Conservation (phyloP, 1,284 basidiomycete genomes). For the Retiboletus flavoniger region DNA sequence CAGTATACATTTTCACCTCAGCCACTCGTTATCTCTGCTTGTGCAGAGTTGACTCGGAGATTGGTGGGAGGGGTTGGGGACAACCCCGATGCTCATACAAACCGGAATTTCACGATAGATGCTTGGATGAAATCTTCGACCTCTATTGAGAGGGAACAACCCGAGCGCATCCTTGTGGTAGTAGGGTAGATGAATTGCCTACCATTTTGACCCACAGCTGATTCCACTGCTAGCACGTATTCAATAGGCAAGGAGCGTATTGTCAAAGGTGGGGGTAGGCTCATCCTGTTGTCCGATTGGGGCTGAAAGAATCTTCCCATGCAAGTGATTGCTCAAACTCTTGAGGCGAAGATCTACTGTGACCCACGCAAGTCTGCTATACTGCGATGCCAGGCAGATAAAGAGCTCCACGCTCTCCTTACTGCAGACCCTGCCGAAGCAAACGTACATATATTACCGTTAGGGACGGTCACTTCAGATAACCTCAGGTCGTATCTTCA, state of each 20-base stretch:
- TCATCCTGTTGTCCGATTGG: not conserved
- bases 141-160: constrained; percentile 35
- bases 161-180: constrained; percentile 62
- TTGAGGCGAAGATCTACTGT: constrained; percentile 89
- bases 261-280: constrained; percentile 69
- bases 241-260: constrained; percentile 97
- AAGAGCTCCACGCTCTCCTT: constrained; percentile 77
- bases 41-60: constrained; percentile 76
- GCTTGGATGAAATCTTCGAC: constrained; percentile 35
- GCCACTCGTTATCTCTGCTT: constrained; percentile 87
- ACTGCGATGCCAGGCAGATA: constrained; percentile 78
- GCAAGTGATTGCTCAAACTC: constrained; percentile 78
- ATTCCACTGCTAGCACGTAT: constrained; percentile 66
- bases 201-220: not conserved
- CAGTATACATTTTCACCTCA: constrained; percentile 96
- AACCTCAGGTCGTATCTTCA: constrained; percentile 77
- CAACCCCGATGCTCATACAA: constrained; percentile 18
- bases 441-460: constrained; percentile 83
- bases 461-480: constrained; percentile 78
- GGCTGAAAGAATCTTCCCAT: not conserved
- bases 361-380: constrained; percentile 80
- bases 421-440: constrained; percentile 77
- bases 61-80: constrained; percentile 43
- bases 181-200: constrained; percentile 63
- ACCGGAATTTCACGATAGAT: constrained; percentile 40